These are phyloP conservation scores for Trichophyton schoenleinii DNA, from an alignment of 2,329 filamentous ascomycete genomes.

Conservation along the genomic window DNA sequence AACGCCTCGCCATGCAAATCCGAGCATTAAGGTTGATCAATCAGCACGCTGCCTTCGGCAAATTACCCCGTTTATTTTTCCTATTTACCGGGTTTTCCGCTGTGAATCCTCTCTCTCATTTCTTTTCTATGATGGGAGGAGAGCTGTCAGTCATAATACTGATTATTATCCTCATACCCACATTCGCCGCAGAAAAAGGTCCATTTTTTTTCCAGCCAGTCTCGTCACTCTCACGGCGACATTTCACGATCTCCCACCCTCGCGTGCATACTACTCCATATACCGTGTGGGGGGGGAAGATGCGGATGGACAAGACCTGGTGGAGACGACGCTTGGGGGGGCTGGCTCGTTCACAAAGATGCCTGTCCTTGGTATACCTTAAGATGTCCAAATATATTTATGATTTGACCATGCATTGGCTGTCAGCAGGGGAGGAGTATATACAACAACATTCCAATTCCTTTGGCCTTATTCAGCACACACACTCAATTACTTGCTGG, in stretches of 20 bases:
- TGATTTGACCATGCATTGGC: neutral
- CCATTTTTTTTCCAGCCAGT: neutral
- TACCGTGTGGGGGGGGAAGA: neutral
- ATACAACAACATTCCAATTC: neutral
- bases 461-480: neutral
- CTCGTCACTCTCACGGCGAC: neutral
- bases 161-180: neutral
- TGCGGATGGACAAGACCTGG: neutral
- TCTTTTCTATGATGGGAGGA: neutral
- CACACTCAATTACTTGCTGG: neutral
- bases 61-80: neutral
- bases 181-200: neutral
- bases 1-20: slow-evolving; percentile 3
- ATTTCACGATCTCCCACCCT: neutral
- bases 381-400: neutral
- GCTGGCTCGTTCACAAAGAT: neutral
- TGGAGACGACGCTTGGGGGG: neutral
- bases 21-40: slow-evolving; percentile 3
- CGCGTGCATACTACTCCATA: neutral
- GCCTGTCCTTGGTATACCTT: neutral
- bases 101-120: neutral
- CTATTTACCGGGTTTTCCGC: slow-evolving; percentile 1
- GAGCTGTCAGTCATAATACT: neutral
- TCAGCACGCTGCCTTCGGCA: neutral
- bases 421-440: neutral